Evolutionary conservation across 805 yeast genomes (phyloP).

Genomic region (Dipodascopsis uninucleata): DNA sequence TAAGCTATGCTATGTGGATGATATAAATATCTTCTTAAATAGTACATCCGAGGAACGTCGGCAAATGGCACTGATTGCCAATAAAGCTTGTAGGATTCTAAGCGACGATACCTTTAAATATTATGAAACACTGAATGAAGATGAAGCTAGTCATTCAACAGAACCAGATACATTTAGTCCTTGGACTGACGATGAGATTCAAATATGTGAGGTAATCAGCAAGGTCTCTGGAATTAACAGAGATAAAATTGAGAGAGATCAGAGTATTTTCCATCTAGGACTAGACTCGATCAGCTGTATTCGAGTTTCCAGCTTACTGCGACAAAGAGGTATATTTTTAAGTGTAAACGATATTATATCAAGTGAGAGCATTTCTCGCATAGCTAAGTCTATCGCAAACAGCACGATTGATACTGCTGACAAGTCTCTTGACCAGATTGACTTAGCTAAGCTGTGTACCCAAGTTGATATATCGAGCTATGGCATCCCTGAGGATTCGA

Average conservation of each 20-base stretch:
- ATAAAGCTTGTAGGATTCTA: too few relatives aligned
- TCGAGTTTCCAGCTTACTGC: conserved; percentile 15
- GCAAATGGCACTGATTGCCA: too few relatives aligned
- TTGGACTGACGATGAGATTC: conserved; percentile 11
- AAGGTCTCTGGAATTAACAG: conserved; percentile 7
- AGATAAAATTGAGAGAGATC: conserved; percentile 3
- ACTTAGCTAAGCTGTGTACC: background rate
- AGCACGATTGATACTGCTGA: background rate
- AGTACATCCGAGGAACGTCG: too few relatives aligned
- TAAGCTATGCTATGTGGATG: too few relatives aligned
- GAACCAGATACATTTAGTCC: too few relatives aligned
- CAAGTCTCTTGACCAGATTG: background rate
- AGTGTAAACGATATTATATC: conserved; percentile 23
- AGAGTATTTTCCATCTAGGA: conserved; percentile 25
- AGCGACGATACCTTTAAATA: too few relatives aligned
- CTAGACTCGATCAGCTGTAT: conserved; percentile 32
- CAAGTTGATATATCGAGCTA: background rate
- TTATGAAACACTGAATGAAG: too few relatives aligned
- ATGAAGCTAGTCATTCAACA: too few relatives aligned
- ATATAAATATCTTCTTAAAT: too few relatives aligned
- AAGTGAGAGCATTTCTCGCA: conserved; percentile 9
- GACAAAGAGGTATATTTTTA: conserved; percentile 8
- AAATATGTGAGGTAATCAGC: conserved; percentile 8
- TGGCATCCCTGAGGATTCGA: background rate
- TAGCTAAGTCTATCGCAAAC: conserved; percentile 5